These are phyloP conservation scores for Rhododendron williamsianum DNA, from an alignment of 148 eudicot genomes.

Conservation along the genomic window DNA sequence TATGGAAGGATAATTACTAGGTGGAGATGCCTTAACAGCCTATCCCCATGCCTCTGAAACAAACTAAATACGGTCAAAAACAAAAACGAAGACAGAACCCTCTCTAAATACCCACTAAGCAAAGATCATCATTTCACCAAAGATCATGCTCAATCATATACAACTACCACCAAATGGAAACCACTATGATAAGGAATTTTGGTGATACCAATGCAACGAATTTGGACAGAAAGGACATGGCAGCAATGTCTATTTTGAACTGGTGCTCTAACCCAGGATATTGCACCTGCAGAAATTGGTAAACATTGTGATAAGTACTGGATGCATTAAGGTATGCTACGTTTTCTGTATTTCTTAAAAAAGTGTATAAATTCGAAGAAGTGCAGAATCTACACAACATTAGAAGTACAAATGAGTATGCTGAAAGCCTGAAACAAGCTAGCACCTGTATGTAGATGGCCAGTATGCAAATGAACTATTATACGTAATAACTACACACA, in stretches of 20 bases:
- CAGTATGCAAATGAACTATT: background rate
- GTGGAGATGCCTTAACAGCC: background rate
- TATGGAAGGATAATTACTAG: background rate
- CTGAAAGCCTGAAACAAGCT: background rate
- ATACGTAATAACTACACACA: background rate
- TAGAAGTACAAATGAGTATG: background rate
- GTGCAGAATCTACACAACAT: background rate
- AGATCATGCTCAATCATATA: background rate
- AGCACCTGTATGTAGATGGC: background rate
- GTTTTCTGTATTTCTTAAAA: background rate
- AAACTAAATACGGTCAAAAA: background rate
- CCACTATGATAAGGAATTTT: conserved; percentile 7
- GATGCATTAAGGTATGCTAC: background rate
- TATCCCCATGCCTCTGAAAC: background rate
- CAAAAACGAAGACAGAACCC: background rate
- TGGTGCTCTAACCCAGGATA: conserved; percentile 78
- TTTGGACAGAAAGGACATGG: conserved; percentile 73
- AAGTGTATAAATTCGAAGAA: background rate
- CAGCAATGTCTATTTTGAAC: conserved; percentile 69
- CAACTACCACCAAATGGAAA: background rate
- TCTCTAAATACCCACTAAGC: background rate
- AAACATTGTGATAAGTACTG: background rate
- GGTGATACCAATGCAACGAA: conserved; percentile 65
- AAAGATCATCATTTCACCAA: background rate
- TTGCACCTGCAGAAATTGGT: conserved; percentile 53